phyloP scores from a whole-genome alignment of 2,329 filamentous ascomycete genomes.

The Eutypa lata region DNA sequence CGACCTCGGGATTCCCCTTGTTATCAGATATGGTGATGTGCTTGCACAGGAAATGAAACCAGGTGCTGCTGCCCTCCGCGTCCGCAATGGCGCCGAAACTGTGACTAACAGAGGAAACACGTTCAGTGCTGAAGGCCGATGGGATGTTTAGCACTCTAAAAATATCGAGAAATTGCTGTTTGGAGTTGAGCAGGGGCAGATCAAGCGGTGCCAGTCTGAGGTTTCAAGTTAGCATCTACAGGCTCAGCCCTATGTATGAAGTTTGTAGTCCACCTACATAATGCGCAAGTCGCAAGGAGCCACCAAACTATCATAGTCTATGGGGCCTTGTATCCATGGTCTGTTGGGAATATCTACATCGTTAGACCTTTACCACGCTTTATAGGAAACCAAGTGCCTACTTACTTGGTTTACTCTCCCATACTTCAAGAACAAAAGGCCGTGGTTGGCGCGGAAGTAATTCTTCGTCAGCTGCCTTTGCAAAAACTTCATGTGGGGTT shows the following conservation, averaged over 20 bases:
- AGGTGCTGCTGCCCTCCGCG: constrained; percentile 21
- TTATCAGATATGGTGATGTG: constrained; percentile 19
- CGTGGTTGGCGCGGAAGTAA: not conserved
- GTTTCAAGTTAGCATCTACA: not conserved
- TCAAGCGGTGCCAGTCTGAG: not conserved
- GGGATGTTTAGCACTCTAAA: constrained; percentile 29
- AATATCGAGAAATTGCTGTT: constrained; percentile 22
- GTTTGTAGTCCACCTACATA: not conserved
- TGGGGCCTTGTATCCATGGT: not conserved
- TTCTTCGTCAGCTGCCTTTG: not conserved
- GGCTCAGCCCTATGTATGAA: not conserved
- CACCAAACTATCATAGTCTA: not conserved
- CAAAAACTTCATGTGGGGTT: not conserved
- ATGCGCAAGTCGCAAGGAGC: not conserved
- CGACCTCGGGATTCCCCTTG: not conserved
- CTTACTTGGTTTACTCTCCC: not conserved
- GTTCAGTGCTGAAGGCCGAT: constrained; percentile 28
- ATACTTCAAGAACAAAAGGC: not conserved
- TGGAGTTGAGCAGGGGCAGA: constrained; percentile 16
- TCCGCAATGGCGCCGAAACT: constrained; percentile 29
- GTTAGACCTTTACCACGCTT: not conserved
- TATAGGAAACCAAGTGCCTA: not conserved
- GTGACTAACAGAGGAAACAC: constrained; percentile 28
- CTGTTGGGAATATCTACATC: not conserved
- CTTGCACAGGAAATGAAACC: constrained; percentile 36